Evolutionary conservation across 495 filamentous ascomycete species (phyloP).

Genomic region (Baudoinia panamericana): DNA sequence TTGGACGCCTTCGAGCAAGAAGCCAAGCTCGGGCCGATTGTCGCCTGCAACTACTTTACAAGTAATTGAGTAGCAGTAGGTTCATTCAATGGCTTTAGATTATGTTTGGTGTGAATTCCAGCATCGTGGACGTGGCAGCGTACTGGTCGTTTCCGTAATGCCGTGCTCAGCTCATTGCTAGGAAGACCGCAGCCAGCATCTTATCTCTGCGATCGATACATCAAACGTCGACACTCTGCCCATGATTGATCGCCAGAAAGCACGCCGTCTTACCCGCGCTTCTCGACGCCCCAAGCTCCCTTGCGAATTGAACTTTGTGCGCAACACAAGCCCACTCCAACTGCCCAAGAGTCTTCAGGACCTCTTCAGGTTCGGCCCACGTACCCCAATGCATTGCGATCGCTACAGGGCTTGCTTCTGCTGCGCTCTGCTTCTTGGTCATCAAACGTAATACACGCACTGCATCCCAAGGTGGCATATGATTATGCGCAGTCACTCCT

Average conservation of each 20-base stretch:
- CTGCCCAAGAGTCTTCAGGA: conserved; percentile 9
- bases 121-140: too few relatives aligned
- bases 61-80: too few relatives aligned
- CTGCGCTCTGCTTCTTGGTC: background rate
- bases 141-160: too few relatives aligned
- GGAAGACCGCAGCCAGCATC: too few relatives aligned
- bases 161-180: too few relatives aligned
- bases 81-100: too few relatives aligned
- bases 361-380: conserved; percentile 1
- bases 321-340: conserved; percentile 12
- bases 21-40: conserved; percentile 33
- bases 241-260: conserved; percentile 11
- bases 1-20: conserved; percentile 38
- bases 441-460: conserved; percentile 6
- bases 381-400: conserved; percentile 13
- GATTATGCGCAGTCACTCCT: conserved; percentile 9
- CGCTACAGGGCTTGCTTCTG: background rate
- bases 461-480: conserved; percentile 13
- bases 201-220: too few relatives aligned
- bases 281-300: background rate
- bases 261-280: background rate
- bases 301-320: conserved; percentile 7
- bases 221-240: conserved; percentile 4
- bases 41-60: conserved; percentile 44
- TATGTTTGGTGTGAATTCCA: too few relatives aligned